Percentiles rank a stretch among this genome's conserved stretches.
These are phyloP conservation scores for Gymnopilus dilepis DNA, from an alignment of 768 basidiomycete species.

Conservation along the genomic window DNA sequence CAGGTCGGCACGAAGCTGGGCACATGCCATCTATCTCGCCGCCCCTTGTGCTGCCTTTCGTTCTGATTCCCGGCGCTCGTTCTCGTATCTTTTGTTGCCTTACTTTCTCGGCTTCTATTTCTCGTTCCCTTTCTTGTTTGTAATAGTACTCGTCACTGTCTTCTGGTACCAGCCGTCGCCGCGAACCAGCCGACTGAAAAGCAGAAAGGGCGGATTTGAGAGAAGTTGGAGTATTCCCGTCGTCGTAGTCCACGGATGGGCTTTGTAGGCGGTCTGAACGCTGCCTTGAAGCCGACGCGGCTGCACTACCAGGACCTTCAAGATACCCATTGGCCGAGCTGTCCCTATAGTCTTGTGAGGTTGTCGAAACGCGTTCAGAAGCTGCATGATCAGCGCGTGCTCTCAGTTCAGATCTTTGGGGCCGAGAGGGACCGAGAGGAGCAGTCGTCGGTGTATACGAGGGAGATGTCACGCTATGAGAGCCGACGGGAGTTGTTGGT, in stretches of 20 bases:
- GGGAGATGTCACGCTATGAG: conserved; percentile 42
- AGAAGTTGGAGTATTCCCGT: conserved; percentile 49
- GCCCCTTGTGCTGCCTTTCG: conserved; percentile 58
- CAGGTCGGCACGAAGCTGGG: conserved; percentile 4
- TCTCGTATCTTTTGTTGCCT: conserved; percentile 74
- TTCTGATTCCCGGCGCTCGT: conserved; percentile 62
- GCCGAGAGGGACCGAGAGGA: conserved; percentile 61
- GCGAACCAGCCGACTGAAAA: conserved; percentile 69
- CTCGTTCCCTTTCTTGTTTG: conserved; percentile 61
- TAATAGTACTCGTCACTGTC: conserved; percentile 60
- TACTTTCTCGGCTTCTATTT: conserved; percentile 65
- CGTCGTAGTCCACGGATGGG: conserved; percentile 37
- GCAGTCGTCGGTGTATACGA: conserved; percentile 44
- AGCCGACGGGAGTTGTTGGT: conserved; percentile 54
- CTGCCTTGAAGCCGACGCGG: conserved; percentile 20
- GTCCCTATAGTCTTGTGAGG: conserved; percentile 55
- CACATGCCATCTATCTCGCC: conserved; percentile 86
- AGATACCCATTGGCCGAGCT: conserved; percentile 55
- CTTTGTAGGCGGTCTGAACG: conserved; percentile 39
- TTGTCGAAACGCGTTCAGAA: conserved; percentile 54
- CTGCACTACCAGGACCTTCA: conserved; percentile 35
- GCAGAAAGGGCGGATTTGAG: conserved; percentile 67
- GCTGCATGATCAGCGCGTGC: conserved; percentile 59
- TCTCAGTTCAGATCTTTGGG: conserved; percentile 71
- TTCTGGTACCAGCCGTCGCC: conserved; percentile 53